Base-by-base conservation (phyloP, 1,284 basidiomycete species). In the Malassezia obtusa region DNA sequence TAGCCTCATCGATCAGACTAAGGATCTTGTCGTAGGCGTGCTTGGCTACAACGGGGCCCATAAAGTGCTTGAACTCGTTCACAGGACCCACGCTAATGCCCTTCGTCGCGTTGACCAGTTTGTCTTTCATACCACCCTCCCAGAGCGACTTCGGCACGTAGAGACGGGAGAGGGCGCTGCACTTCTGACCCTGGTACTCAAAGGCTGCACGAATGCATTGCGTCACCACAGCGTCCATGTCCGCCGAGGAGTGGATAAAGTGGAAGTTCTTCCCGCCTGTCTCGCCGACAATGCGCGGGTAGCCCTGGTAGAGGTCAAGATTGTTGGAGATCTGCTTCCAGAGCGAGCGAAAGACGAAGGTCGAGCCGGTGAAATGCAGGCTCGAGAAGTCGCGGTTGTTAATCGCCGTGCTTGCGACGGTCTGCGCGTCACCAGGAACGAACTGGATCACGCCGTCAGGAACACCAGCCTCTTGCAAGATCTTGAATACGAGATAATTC, bases 151-250 rank as follows among this genome's bases (percentile, higher is more conserved):
- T 78, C 37, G 94, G 83, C 14, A 98, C 87, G 76, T 98, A 99
- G 36, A 88, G 75, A 45, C 92, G 81, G 5, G 89, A 91, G 26
- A 94, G 81, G 4, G 94, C 92, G 30, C 89, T 92, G 76, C 92
- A 99, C 77, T 99, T 98, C 75, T 98, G 94, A 43, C 89, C 91
- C 78, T 91, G 89, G 77, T 96, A 99, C 77, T 99, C 92, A 76
- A 95, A 98, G 0, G 84, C 91, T 21, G 81, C 87, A 54, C 92
- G 82, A 64, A 98, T 82, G 50, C 81, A 83, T 78, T 98, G 92
- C 47, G 87, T 72, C 47, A 89, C 92, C 30, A 91, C 88, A 59
- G 89, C 88, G 73, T 80, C 80, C 53, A 92, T 78, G 67, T 94
- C 86, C 46, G 91, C 91, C 14, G 84, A 84, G 50, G 82, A 79